Evolutionary conservation across 805 yeast species (phyloP), one percentile per base, ranked within the genome.

Genomic region (Lipomyces lipofer): DNA sequence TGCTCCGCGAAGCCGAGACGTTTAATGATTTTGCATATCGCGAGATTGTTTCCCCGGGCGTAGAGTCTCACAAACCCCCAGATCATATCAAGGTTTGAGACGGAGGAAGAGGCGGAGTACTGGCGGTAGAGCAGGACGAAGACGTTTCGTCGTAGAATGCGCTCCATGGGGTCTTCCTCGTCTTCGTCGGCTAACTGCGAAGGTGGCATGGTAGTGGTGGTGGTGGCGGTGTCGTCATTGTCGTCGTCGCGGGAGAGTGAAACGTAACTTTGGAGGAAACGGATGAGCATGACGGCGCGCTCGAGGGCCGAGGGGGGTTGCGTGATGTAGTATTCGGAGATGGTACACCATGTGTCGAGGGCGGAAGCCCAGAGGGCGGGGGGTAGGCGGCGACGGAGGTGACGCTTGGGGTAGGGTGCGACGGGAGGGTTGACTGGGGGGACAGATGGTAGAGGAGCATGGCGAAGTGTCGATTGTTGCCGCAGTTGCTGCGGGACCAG

Each of bases 1-100:
- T n/a, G 17, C 3, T 15, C 3, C 13, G 48, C 49, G 19, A 49
- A 43, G n/a, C 40, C 52, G 24, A 47, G 39, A 21, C 35, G 42
- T 27, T 49, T 46, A n/a, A 56, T 19, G 29, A 56, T 19, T 12
- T 15, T 21, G 17, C 24, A 22, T 4, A 52, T 24, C 17, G 45
- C 40, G 2, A 32, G 27, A 21, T 47, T 49, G 27, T 59, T 56
- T 3, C 40, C 30, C n/a, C 43, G 30, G 1, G 49, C 49, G 42
- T 58, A 60, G 7, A 45, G 40, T 29, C 49, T 12, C 12, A 49
- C 27, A 32, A 60, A 60, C 3, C 63, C 56, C 63, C 63, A 60
- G 15, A 60, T 27, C 51, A 54, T 44, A 7, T 54, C 58, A 22
- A 43, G 13, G 19, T 60, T 57, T n/a, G 56, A 30, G 13, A 55